phyloP scores from a whole-genome alignment of 352 stramenopile genomes.

The Pythium volutum region DNA sequence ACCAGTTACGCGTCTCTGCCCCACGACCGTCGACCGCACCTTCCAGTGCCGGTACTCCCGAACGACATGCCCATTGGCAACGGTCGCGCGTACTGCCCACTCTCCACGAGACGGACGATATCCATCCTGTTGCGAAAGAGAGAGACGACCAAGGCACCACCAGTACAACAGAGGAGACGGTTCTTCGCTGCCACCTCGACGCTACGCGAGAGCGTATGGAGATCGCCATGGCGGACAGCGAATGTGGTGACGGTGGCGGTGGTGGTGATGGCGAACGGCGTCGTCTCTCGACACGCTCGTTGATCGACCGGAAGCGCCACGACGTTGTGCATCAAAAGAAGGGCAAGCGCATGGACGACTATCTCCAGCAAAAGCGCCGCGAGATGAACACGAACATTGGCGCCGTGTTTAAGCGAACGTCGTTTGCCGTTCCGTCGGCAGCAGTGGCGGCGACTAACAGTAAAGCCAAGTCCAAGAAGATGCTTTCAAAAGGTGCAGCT shows the following conservation, averaged over 20 bases:
- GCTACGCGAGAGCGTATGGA: conserved; percentile 50
- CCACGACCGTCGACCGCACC: not conserved
- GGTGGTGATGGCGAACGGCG: not conserved
- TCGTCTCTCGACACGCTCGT: conserved; percentile 14
- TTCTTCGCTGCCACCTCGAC: conserved; percentile 40
- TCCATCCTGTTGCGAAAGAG: not conserved
- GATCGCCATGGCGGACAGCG: conserved; percentile 36
- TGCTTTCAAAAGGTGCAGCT: not conserved
- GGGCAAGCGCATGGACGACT: conserved; percentile 59
- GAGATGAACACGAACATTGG: conserved; percentile 67
- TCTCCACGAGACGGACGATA: conserved; percentile 12
- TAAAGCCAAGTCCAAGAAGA: conserved; percentile 1
- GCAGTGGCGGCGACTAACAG: not conserved
- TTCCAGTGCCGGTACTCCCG: not conserved
- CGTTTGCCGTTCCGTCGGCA: conserved; percentile 33
- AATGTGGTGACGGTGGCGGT: conserved; percentile 3
- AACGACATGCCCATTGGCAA: not conserved
- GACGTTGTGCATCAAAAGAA: conserved; percentile 43
- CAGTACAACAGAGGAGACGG: not conserved
- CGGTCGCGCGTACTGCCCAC: conserved; percentile 2
- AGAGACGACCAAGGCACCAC: not conserved
- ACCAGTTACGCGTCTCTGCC: not conserved
- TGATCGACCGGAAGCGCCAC: conserved; percentile 33
- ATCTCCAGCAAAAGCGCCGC: conserved; percentile 66
- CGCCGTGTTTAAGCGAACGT: conserved; percentile 66